phyloP scores from a whole-genome alignment of 2,329 filamentous ascomycete genomes.

The Stagonosporopsis chrysanthemi region DNA sequence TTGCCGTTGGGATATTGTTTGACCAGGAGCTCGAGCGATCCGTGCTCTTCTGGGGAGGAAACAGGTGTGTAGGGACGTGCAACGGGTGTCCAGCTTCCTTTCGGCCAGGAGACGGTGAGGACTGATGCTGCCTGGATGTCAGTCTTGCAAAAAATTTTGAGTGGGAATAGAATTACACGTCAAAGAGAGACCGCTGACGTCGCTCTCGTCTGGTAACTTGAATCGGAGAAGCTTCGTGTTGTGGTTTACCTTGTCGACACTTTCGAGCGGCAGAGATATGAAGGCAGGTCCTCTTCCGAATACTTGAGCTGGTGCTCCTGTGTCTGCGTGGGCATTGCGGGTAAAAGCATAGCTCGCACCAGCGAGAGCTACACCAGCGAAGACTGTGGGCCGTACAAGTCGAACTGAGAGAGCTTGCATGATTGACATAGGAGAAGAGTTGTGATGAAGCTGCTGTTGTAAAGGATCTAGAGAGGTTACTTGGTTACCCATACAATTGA shows the following conservation, averaged over 20 bases:
- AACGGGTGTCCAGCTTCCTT: slow-evolving; percentile 65
- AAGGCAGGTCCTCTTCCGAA: slow-evolving; percentile 69
- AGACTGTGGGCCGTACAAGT: slow-evolving; percentile 1
- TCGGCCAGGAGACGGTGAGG: slow-evolving; percentile 66
- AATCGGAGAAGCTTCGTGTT: slow-evolving; percentile 93
- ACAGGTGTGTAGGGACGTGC: slow-evolving; percentile 73
- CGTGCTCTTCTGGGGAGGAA: slow-evolving; percentile 61
- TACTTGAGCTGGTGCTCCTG: slow-evolving; percentile 15
- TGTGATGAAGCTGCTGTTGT: neutral
- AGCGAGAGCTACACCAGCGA: slow-evolving; percentile 3
- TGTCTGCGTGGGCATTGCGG: slow-evolving; percentile 17
- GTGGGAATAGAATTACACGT: slow-evolving; percentile 63
- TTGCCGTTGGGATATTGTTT: slow-evolving; percentile 73
- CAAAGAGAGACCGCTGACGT: slow-evolving; percentile 78
- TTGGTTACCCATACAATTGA: neutral
- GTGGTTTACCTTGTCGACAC: slow-evolving; percentile 79
- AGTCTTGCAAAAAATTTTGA: neutral
- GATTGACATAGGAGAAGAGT: neutral
- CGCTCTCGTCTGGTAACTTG: slow-evolving; percentile 77
- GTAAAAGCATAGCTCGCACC: slow-evolving; percentile 1
- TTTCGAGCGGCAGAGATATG: slow-evolving; percentile 77
- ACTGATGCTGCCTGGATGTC: slow-evolving; percentile 60
- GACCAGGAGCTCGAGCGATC: slow-evolving; percentile 69
- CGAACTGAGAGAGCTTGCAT: neutral
- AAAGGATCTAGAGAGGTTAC: neutral